Conservation (phyloP, 495 filamentous ascomycete species). For the Penicillium psychrofluorescens region DNA sequence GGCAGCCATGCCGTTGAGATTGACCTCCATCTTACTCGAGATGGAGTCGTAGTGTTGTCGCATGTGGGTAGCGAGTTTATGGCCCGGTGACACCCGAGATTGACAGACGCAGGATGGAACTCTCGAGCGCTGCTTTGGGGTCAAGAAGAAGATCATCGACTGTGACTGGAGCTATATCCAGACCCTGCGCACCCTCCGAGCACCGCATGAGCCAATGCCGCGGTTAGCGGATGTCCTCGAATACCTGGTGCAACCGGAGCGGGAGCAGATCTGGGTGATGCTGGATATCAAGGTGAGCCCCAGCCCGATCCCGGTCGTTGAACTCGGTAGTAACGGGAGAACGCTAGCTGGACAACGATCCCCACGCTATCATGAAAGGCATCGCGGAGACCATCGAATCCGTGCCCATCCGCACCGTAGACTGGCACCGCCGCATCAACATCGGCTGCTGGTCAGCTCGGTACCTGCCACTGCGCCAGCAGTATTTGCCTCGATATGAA, state of each 20-base stretch:
- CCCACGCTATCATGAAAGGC: constrained; percentile 57
- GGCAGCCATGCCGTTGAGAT: constrained; percentile 82
- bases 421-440: constrained; percentile 66
- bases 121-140: constrained; percentile 74
- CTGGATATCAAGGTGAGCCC: constrained; percentile 80
- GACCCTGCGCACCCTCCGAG: constrained; percentile 56
- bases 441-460: constrained; percentile 74
- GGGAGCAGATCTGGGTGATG: constrained; percentile 68
- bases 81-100: background rate
- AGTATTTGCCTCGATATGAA: constrained; percentile 59
- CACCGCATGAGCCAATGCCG: constrained; percentile 65
- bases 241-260: constrained; percentile 53
- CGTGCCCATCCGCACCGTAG: constrained; percentile 32
- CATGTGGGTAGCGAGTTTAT: constrained; percentile 48
- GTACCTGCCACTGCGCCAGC: constrained; percentile 51
- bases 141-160: constrained; percentile 60
- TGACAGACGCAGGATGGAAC: constrained; percentile 52
- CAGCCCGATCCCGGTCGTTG: too few relatives aligned
- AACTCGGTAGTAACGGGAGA: background rate
- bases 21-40: constrained; percentile 75
- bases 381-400: constrained; percentile 54
- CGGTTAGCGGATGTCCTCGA: constrained; percentile 67
- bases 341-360: constrained; percentile 55
- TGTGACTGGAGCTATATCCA: constrained; percentile 68
- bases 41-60: constrained; percentile 77